These are phyloP conservation scores for Didymosphaeria variabile DNA, from an alignment of 2,329 filamentous ascomycete genomes.

Conservation along the genomic window DNA sequence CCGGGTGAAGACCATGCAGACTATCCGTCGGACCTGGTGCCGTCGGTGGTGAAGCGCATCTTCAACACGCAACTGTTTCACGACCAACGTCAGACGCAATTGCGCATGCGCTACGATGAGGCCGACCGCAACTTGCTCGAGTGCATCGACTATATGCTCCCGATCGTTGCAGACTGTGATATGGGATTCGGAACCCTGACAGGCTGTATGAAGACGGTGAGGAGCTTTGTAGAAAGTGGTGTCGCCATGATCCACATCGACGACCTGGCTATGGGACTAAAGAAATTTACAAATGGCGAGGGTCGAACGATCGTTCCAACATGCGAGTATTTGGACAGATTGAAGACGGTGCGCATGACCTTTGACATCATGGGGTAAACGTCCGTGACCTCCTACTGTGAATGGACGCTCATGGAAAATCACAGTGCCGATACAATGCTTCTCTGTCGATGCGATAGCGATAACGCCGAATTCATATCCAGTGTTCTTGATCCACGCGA, in stretches of 20 bases:
- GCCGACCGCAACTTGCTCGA: conserved; percentile 45
- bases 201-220: conserved; percentile 52
- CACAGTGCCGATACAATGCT: conserved; percentile 48
- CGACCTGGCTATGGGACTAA: conserved; percentile 55
- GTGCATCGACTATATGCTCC: conserved; percentile 52
- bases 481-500: conserved; percentile 51
- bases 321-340: conserved; percentile 49
- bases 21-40: conserved; percentile 55
- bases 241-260: conserved; percentile 57
- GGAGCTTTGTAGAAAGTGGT: conserved; percentile 54
- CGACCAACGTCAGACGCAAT: conserved; percentile 53
- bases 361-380: conserved; percentile 51
- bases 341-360: conserved; percentile 50
- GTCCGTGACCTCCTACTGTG: not conserved
- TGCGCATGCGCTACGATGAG: conserved; percentile 43
- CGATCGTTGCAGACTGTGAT: conserved; percentile 55
- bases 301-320: conserved; percentile 54
- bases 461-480: conserved; percentile 53
- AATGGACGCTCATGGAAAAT: not conserved
- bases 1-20: conserved; percentile 56
- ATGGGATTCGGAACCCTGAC: conserved; percentile 56
- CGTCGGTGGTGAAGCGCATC: conserved; percentile 53
- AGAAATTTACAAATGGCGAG: conserved; percentile 56
- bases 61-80: conserved; percentile 54
- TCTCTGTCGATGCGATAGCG: conserved; percentile 51